Evolutionary conservation across 2,329 filamentous ascomycete genomes (phyloP).

Genomic region (Westerdykella sp.): DNA sequence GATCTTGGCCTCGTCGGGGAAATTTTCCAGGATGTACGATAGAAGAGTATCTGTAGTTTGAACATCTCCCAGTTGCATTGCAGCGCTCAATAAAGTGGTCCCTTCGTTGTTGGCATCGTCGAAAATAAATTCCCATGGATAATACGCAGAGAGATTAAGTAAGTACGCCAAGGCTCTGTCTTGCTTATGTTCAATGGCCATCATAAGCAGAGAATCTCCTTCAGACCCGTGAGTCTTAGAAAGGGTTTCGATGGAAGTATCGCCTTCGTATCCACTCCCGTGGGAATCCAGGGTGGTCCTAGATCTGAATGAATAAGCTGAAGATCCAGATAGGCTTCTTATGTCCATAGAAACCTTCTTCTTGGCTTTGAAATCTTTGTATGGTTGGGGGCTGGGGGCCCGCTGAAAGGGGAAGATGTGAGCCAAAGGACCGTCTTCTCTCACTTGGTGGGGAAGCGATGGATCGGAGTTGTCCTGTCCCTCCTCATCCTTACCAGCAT

Average conservation of each 20-base stretch:
- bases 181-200: slow-evolving; percentile 54
- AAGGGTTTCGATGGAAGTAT: slow-evolving; percentile 74
- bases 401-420: slow-evolving; percentile 91
- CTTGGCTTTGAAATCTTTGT: slow-evolving; percentile 55
- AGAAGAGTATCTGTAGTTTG: slow-evolving; percentile 71
- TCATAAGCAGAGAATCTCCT: slow-evolving; percentile 72
- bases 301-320: slow-evolving; percentile 76
- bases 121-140: slow-evolving; percentile 62
- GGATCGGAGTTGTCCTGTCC: too few relatives aligned
- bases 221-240: slow-evolving; percentile 62
- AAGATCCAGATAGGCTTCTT: slow-evolving; percentile 79
- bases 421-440: slow-evolving; percentile 48
- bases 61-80: slow-evolving; percentile 74
- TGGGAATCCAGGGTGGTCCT: slow-evolving; percentile 59
- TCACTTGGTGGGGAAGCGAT: slow-evolving; percentile 7
- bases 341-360: slow-evolving; percentile 81
- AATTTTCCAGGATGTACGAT: slow-evolving; percentile 57
- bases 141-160: slow-evolving; percentile 69
- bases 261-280: slow-evolving; percentile 73
- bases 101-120: slow-evolving; percentile 85
- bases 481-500: background rate
- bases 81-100: slow-evolving; percentile 81
- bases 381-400: slow-evolving; percentile 45
- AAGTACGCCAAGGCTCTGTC: slow-evolving; percentile 71
- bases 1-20: slow-evolving; percentile 52